Percentiles rank a stretch among this genome's conserved stretches.
Conservation (phyloP, 345 rosid species). For the Atalantia buxifolia region DNA sequence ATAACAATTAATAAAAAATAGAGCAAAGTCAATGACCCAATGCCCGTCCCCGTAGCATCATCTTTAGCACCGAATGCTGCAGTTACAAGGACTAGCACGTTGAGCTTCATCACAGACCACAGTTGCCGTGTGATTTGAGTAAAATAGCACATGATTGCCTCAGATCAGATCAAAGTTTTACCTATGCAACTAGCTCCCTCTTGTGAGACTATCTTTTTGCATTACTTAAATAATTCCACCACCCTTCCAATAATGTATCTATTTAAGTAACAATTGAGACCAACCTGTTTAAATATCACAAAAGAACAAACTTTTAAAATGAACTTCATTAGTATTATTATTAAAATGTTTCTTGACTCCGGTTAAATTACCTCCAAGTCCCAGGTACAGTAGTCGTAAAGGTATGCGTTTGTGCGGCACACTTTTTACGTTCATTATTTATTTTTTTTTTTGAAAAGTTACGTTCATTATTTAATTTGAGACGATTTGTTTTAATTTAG, state of each 20-base stretch:
- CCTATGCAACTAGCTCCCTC: background rate
- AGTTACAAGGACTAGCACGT: background rate
- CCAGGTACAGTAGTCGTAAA: background rate
- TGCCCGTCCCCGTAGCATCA: constrained; percentile 22
- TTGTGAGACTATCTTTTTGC: background rate
- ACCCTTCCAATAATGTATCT: constrained; percentile 21
- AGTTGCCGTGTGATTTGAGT: constrained; percentile 1
- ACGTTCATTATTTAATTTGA: background rate
- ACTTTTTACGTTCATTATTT: background rate
- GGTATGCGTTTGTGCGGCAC: background rate
- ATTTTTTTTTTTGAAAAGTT: too few relatives aligned
- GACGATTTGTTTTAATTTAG: background rate
- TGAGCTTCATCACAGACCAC: constrained; percentile 6
- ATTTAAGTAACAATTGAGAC: background rate
- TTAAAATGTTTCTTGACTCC: too few relatives aligned
- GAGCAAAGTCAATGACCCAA: constrained; percentile 4
- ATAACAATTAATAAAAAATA: too few relatives aligned
- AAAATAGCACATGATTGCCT: background rate
- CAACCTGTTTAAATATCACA: background rate
- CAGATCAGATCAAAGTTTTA: background rate
- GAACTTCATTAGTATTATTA: background rate
- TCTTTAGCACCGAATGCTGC: background rate
- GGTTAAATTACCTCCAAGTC: background rate
- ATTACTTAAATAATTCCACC: background rate
- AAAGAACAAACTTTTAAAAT: background rate